These are phyloP conservation scores for Yamadazyma kanchanaburiensis DNA, from an alignment of 1,139 yeast genomes.

Conservation along the genomic window DNA sequence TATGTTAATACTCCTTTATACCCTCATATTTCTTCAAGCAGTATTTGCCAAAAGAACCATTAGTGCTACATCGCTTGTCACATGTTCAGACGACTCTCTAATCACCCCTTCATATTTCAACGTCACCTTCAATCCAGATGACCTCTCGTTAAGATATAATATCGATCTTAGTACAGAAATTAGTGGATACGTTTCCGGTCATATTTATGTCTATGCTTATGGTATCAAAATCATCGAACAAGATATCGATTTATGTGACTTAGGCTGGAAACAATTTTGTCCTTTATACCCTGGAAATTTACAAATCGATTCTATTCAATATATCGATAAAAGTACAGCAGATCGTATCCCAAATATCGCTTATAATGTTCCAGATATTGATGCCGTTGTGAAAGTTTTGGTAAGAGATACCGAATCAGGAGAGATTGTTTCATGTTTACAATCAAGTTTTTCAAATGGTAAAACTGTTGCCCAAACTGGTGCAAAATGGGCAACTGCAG, in stretches of 20 bases:
- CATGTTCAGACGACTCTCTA: constrained; percentile 69
- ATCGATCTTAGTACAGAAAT: constrained; percentile 62
- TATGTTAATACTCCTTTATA: too few relatives aligned
- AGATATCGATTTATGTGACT: constrained; percentile 51
- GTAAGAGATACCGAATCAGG: constrained; percentile 37
- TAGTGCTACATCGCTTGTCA: constrained; percentile 64
- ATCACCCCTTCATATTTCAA: constrained; percentile 63
- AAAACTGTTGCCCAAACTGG: constrained; percentile 73
- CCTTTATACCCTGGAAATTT: constrained; percentile 71
- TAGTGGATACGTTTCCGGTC: constrained; percentile 54
- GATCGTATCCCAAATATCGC: constrained; percentile 67
- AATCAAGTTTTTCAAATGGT: constrained; percentile 66
- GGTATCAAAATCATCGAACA: constrained; percentile 63
- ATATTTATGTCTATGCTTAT: constrained; percentile 67
- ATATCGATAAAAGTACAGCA: constrained; percentile 45
- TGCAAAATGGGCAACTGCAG: constrained; percentile 83
- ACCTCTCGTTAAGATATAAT: constrained; percentile 55
- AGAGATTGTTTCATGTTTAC: constrained; percentile 60
- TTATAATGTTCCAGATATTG: constrained; percentile 73
- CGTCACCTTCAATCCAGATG: constrained; percentile 67
- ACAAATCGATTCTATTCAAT: constrained; percentile 63
- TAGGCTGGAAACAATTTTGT: constrained; percentile 79
- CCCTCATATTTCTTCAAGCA: constrained; percentile 1
- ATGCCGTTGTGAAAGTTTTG: constrained; percentile 60
- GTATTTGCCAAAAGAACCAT: constrained; percentile 36